Conservation (phyloP, 495 filamentous ascomycete genomes). For the Cercophora samala region DNA sequence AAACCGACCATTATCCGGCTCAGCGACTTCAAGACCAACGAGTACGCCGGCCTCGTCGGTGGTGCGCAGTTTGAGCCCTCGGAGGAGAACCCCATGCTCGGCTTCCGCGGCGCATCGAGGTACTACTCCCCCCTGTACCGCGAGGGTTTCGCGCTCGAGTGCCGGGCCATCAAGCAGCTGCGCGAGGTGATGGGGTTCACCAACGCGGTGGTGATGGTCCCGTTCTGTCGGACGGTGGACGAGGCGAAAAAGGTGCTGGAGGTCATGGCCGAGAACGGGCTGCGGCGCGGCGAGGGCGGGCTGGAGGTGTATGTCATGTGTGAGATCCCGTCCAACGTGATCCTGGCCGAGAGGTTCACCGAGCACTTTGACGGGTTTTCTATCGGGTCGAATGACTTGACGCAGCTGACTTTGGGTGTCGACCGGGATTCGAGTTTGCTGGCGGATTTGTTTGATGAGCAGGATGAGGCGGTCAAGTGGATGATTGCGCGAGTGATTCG, state of each 20-base stretch:
- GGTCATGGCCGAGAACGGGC: constrained; percentile 36
- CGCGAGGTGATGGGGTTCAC: constrained; percentile 37
- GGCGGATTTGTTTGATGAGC: constrained; percentile 35
- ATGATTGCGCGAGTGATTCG: constrained; percentile 36
- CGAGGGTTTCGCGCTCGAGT: constrained; percentile 40
- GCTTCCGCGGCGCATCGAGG: constrained; percentile 40
- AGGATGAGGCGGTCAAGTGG: constrained; percentile 38
- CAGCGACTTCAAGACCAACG: constrained; percentile 44
- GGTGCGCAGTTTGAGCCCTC: constrained; percentile 37
- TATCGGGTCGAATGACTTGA: constrained; percentile 42
- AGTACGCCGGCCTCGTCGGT: constrained; percentile 39
- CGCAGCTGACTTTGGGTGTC: constrained; percentile 38
- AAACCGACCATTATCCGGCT: constrained; percentile 37
- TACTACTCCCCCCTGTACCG: constrained; percentile 40
- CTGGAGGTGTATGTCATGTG: constrained; percentile 42
- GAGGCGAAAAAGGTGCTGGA: constrained; percentile 36
- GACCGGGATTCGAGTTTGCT: constrained; percentile 39
- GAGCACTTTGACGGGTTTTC: constrained; percentile 40
- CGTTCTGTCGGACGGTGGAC: constrained; percentile 37
- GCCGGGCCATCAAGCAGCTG: constrained; percentile 37
- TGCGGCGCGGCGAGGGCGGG: constrained; percentile 32
- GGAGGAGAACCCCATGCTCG: constrained; percentile 41
- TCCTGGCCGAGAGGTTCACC: constrained; percentile 33
- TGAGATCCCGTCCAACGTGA: constrained; percentile 41
- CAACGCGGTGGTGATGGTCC: constrained; percentile 41